These are phyloP conservation scores for Aurantiochytrium sp. DNA, from an alignment of 108 stramenopile genomes.

Conservation along the genomic window DNA sequence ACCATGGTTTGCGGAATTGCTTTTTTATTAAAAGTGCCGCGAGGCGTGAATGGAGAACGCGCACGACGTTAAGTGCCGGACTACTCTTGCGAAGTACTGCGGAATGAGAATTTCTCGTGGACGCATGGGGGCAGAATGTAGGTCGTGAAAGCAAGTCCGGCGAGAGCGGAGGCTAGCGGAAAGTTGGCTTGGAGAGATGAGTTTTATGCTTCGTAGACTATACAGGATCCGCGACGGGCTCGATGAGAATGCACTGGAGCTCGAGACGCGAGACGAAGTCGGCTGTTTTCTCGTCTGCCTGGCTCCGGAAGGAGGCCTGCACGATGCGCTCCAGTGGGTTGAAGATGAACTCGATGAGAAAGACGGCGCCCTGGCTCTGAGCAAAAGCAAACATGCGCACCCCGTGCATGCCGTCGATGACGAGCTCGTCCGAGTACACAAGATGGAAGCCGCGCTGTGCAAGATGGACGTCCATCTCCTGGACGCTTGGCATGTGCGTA, in stretches of 20 bases:
- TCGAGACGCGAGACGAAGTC: neutral
- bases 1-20: no score
- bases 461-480: neutral
- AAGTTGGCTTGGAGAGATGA: no score
- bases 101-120: no score
- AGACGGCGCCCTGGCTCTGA: neutral
- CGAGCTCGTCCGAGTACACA: neutral
- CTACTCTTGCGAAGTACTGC: no score
- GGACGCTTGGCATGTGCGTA: neutral
- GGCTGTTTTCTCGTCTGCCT: neutral
- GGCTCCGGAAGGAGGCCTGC: neutral
- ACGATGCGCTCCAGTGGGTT: neutral
- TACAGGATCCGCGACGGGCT: no score
- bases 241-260: neutral
- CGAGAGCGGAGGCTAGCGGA: no score
- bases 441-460: neutral
- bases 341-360: constrained; percentile 10
- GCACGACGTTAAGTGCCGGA: no score
- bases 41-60: no score
- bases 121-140: no score
- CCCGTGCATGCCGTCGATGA: neutral
- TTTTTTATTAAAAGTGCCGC: no score
- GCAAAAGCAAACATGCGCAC: neutral
- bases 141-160: no score
- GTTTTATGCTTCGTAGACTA: no score